Percentiles rank a stretch among this genome's conserved stretches.
Conservation (phyloP, 257 asterid species). For the Gentiana dahurica region DNA sequence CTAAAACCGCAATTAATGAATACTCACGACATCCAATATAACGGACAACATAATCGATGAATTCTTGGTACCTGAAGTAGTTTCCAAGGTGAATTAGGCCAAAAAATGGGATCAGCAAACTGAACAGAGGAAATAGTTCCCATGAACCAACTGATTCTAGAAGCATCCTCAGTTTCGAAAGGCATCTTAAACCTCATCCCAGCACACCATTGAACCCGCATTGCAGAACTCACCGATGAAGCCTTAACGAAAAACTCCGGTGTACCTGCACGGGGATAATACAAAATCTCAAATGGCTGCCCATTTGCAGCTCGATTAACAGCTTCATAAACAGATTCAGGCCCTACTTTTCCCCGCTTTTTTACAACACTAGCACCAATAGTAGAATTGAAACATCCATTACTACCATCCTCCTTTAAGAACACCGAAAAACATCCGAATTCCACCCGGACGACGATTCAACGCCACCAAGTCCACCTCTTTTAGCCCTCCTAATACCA, state of each 20-base stretch:
- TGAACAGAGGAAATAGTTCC: conserved; percentile 47
- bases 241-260: conserved; percentile 53
- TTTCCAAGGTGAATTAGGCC: conserved; percentile 59
- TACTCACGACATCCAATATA: too few relatives aligned
- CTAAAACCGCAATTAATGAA: too few relatives aligned
- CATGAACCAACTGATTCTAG: conserved; percentile 57
- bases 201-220: conserved; percentile 47
- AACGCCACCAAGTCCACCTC: conserved; percentile 28
- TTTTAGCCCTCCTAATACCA: conserved; percentile 50
- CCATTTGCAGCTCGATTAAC: conserved; percentile 38
- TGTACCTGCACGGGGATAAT: conserved; percentile 46
- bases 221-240: conserved; percentile 32
- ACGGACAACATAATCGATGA: neutral
- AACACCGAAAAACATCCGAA: conserved; percentile 25
- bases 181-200: conserved; percentile 67
- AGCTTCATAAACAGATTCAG: conserved; percentile 44
- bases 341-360: conserved; percentile 30
- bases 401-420: conserved; percentile 27
- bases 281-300: conserved; percentile 41
- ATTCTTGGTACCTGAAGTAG: conserved; percentile 41
- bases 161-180: conserved; percentile 53
- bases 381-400: neutral
- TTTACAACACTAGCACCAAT: conserved; percentile 13
- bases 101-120: conserved; percentile 36
- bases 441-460: conserved; percentile 38